Base-by-base conservation (phyloP, 148 eudicot species). In the Nepenthes gracilis region DNA sequence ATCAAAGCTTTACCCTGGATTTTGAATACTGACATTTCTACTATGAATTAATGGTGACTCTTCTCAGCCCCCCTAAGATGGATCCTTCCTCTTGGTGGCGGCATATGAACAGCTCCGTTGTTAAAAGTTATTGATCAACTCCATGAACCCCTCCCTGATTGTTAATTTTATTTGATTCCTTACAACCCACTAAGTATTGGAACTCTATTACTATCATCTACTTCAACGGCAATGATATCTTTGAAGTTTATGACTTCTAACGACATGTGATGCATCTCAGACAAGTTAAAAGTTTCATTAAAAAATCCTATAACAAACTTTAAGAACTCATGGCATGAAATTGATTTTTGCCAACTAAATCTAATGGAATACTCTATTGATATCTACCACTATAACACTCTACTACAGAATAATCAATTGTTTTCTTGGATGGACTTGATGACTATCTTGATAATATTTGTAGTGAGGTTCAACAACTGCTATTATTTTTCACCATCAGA, bases 341-440 rank as follows among this genome's bases (percentile, higher is more conserved):
- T 23, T 23, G 23, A 23, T 23, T 23, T 23, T 23, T 2, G 68
- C 4, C 6, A 4, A 8, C 45, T 8, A 4, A 40, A 40, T 3
- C 8, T 8, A 4, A 4, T 40, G 4, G 23, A 23, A 23, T 23
- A 23, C 23, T 23, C 23, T 23, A 23, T 7, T 64, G 60, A 64
- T 56, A 64, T 64, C 4, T 40, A 64, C 32, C 12, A 12, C 7
- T 64, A 32, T n/a, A 55, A 40, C 14, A 4, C 48, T 12, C 23
- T 67, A 2, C 13, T 67, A 12, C 58, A 67, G 12, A 58, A 67
- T 37, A 58, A 59, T 38, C 9, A 64, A 14, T 64, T 67, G 2
- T 23, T 9, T 67, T 57, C 12, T 15, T 47, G 12, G 62, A 57
- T 57, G 62, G 69, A n/a, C 37, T 57, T 1, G 55, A 66, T 15